These are phyloP conservation scores for Thielaviopsis musarum DNA, from an alignment of 2,329 filamentous ascomycete genomes.

Conservation along the genomic window DNA sequence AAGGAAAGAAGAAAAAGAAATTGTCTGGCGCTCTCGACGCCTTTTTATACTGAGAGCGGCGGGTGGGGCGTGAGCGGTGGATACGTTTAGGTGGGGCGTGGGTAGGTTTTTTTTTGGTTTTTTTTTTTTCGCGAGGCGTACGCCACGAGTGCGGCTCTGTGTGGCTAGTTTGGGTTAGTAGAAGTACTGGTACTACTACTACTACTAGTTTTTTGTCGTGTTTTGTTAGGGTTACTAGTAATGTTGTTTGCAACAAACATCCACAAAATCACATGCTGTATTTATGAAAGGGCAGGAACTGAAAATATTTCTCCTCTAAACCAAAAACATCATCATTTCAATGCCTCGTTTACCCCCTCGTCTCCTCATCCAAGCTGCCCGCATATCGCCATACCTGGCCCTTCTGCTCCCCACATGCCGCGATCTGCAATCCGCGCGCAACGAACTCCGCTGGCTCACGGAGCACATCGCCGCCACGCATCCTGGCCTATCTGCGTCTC, in stretches of 20 bases:
- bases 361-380: constrained; percentile 36
- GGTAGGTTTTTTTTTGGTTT: neutral
- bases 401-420: constrained; percentile 47
- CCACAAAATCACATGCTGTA: neutral
- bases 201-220: too few relatives aligned
- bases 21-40: neutral
- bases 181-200: too few relatives aligned
- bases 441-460: constrained; percentile 58
- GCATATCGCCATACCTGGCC: constrained; percentile 38
- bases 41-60: constrained; percentile 7
- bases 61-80: neutral
- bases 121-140: neutral
- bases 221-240: neutral
- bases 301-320: too few relatives aligned
- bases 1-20: constrained; percentile 9
- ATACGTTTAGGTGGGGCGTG: neutral
- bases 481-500: constrained; percentile 6
- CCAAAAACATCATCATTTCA: neutral
- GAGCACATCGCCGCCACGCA: constrained; percentile 32
- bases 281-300: neutral
- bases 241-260: neutral
- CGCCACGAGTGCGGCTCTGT: neutral
- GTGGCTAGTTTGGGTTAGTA: neutral
- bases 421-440: constrained; percentile 42
- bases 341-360: constrained; percentile 50